Percentiles rank a stretch among this genome's conserved stretches.
Evolutionary conservation across 2,329 filamentous ascomycete genomes (phyloP).

Genomic region (Myriosclerotinia duriaeana): DNA sequence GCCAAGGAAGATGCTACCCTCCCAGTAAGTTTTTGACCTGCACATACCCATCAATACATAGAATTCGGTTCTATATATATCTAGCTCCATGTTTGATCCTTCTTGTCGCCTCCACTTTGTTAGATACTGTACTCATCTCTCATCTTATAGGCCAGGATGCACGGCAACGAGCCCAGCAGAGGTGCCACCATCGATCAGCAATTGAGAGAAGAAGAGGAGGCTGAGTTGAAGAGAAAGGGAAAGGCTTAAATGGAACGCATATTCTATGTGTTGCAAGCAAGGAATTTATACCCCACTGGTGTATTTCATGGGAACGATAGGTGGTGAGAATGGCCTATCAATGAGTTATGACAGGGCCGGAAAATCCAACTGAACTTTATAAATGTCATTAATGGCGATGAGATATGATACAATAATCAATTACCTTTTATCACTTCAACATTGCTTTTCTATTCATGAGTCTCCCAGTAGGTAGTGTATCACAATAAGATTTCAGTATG

Average conservation of each 20-base stretch:
- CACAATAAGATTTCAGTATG: not conserved
- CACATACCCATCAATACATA: not conserved
- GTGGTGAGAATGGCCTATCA: not conserved
- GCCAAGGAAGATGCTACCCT: constrained; percentile 55
- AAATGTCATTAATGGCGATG: constrained; percentile 6
- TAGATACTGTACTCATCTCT: not conserved
- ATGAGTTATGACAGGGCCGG: not conserved
- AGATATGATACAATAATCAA: constrained; percentile 17
- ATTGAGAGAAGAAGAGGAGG: constrained; percentile 67
- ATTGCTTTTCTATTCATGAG: too few relatives aligned
- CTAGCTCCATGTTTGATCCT: too few relatives aligned
- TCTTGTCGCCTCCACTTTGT: not conserved
- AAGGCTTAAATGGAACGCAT: constrained; percentile 40
- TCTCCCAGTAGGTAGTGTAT: too few relatives aligned
- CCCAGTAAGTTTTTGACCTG: constrained; percentile 46
- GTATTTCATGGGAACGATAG: constrained; percentile 13
- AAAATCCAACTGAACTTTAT: constrained; percentile 16
- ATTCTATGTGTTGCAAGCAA: constrained; percentile 5
- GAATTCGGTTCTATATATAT: not conserved
- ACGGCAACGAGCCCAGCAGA: constrained; percentile 71
- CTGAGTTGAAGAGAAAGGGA: constrained; percentile 59
- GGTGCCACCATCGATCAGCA: constrained; percentile 72
- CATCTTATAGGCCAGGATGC: constrained; percentile 53
- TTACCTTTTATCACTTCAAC: constrained; percentile 14
- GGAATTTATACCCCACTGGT: not conserved